Base-by-base conservation (phyloP, 768 basidiomycete species). In the Trametes sanguinea region DNA sequence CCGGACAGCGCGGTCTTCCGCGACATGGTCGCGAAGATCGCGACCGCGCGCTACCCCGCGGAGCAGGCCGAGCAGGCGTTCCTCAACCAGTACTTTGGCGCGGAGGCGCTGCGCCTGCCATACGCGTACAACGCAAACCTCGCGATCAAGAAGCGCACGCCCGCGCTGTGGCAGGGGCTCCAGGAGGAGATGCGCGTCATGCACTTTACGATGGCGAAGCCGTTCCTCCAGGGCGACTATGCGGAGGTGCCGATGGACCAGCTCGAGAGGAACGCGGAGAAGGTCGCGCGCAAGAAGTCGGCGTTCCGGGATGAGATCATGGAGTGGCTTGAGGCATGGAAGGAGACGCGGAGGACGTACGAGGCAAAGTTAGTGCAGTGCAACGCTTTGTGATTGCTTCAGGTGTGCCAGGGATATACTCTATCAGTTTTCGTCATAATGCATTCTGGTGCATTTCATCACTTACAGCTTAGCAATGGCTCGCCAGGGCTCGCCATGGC, bases 41-140 rank as follows among this genome's bases (percentile, higher is more conserved):
- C 73, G 48, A 74, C 74, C 0, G 78, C 80, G 35, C 67, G 71
- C 17, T 81, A 73, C 63, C 71, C 75, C 4, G 65, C 77, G 8
- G 62, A 73, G 33, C 67, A 77, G 51, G 81, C 81, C 2, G 76
- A 78, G 50, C 77, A 80, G 68, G 76, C 79, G 11, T 83, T 82
- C 66, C 65, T 77, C 27, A 77, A 77, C 60, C 58, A 70, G 27
- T 77, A 76, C 64, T 77, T 73, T 51, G 75, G 70, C 50, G 67
- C 69, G 13, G 71, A 76, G 51, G 68, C 60, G 29, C 61, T 74
- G 37, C 69, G 71, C 6, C 70, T 77, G 17, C 76, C 76, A 22
- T 76, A 74, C 59, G 48, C 66, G 37, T 77, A 76, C 66, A 76
- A 76, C 55, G 76, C 68, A 13, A 76, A 76, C 65, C 67, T 77